Base-by-base conservation (phyloP, 2,329 filamentous ascomycete genomes). In the Fusarium siculi region DNA sequence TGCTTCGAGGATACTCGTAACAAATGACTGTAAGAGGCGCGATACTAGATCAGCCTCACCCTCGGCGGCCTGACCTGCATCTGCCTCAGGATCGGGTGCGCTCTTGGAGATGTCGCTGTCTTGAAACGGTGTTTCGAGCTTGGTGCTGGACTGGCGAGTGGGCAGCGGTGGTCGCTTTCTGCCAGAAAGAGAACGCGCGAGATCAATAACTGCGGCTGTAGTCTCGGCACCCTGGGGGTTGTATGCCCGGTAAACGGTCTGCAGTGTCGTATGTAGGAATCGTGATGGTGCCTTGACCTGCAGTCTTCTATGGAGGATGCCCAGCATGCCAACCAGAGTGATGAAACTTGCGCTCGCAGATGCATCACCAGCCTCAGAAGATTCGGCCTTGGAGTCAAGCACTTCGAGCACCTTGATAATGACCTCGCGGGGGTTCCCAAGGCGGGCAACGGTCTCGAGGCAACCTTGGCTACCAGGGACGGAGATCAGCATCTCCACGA, bases 391-490 rank as follows among this genome's bases (percentile, higher is more conserved):
- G 47, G 82, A 80, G 57, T 92, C 89, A 68, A 96, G 84, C 19
- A 90, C 89, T 80, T 95, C 93, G 32, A 93, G 91, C 36, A 94
- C 90, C 79, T 95, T 95, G 75, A 96, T 85, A 66, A 96, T 92
- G 50, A 95, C 92, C 81, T 96, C 93, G 56, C 93, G 87, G 2
- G 93, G 93, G 79, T 96, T 96, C 56, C 93, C 93, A 43, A 94
- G 86, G 30, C 91, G 88, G 37, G 93, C 93, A 58, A 96, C 91
- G 36, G 91, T 93, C 79, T 92, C 89, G 21, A 96, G 85, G 78
- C 93, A 95, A 52, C 86, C 82, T 74, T 93, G 90, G n/a, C 91
- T 92, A 18, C 87, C 90, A 3, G 92, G 86, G 9, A 94, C 83
- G 40, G 89, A 86, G 30, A 95, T 86, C 9, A 96, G 87, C 77